phyloP scores from a whole-genome alignment of 805 yeast species.

The Kodamaea neixiangensis region DNA sequence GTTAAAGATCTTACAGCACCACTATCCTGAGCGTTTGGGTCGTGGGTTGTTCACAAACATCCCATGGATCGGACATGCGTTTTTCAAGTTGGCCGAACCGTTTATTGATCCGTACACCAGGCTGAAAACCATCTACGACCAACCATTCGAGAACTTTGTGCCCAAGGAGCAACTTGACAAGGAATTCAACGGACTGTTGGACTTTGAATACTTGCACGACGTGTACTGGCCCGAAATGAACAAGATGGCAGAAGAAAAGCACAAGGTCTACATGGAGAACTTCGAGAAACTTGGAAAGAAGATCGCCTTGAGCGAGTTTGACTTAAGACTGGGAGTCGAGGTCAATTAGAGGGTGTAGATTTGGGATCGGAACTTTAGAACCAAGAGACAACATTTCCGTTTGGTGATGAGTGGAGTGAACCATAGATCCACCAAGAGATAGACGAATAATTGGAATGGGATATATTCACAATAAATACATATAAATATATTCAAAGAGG shows the following conservation, averaged over 20 bases:
- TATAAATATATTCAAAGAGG: too few relatives aligned
- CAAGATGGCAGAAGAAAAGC: slow-evolving; percentile 59
- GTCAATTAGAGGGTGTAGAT: not conserved
- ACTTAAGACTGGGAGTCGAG: slow-evolving; percentile 49
- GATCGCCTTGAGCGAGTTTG: slow-evolving; percentile 82
- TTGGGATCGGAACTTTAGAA: not conserved
- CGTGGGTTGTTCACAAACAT: slow-evolving; percentile 88
- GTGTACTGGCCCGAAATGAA: slow-evolving; percentile 76
- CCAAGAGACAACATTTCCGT: not conserved
- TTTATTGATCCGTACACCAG: slow-evolving; percentile 95
- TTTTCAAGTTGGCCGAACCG: slow-evolving; percentile 87
- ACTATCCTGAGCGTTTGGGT: slow-evolving; percentile 96
- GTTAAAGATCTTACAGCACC: slow-evolving; percentile 89
- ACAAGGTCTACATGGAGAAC: slow-evolving; percentile 63
- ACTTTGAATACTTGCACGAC: slow-evolving; percentile 80
- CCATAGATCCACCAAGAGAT: not conserved
- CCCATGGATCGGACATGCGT: slow-evolving; percentile 93
- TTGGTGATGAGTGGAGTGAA: not conserved
- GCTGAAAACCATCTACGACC: slow-evolving; percentile 89
- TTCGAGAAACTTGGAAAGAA: slow-evolving; percentile 69
- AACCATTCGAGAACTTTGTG: slow-evolving; percentile 82
- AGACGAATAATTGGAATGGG: not conserved
- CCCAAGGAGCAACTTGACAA: slow-evolving; percentile 79
- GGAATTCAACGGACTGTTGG: slow-evolving; percentile 81
- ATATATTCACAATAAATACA: not conserved